phyloP scores from a whole-genome alignment of 2,329 filamentous ascomycete genomes.

The Pseudocercospora cruenta region DNA sequence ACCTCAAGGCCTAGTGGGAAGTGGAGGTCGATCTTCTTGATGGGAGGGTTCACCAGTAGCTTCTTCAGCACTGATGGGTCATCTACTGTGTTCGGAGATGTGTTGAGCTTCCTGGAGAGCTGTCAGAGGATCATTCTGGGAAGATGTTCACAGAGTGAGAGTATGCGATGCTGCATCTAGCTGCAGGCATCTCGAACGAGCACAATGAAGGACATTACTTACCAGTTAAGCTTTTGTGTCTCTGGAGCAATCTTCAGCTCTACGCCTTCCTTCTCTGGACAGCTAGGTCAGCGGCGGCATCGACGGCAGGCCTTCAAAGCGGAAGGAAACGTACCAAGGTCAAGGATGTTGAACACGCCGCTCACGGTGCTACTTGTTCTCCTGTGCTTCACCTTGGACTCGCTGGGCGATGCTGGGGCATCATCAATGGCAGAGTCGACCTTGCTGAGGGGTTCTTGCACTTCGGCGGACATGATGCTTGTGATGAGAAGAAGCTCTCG shows the following conservation, averaged over 20 bases:
- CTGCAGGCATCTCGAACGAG: not conserved
- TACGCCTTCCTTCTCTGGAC: conserved; percentile 71
- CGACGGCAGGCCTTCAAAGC: not conserved
- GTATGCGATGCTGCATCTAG: not conserved
- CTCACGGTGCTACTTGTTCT: conserved; percentile 73
- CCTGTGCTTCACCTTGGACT: conserved; percentile 66
- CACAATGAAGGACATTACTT: conserved; percentile 43
- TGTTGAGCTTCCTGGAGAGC: conserved; percentile 83
- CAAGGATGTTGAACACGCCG: conserved; percentile 76
- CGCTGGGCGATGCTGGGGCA: conserved; percentile 66
- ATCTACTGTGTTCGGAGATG: conserved; percentile 74
- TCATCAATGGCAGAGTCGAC: conserved; percentile 90
- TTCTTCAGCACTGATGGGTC: conserved; percentile 85
- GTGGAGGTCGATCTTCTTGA: conserved; percentile 93
- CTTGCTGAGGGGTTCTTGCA: conserved; percentile 68
- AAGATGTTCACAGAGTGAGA: not conserved
- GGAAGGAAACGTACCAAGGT: conserved; percentile 24
- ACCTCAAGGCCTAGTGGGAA: conserved; percentile 88
- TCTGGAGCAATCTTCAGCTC: conserved; percentile 75
- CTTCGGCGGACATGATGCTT: conserved; percentile 55
- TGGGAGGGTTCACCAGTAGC: conserved; percentile 74
- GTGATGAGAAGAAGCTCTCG: conserved; percentile 5
- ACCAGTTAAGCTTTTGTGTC: conserved; percentile 89
- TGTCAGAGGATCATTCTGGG: conserved; percentile 2
- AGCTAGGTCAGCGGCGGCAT: conserved; percentile 11